Evolutionary conservation across 2,329 filamentous ascomycete genomes (phyloP).

Genomic region (Beauveria asiatica): DNA sequence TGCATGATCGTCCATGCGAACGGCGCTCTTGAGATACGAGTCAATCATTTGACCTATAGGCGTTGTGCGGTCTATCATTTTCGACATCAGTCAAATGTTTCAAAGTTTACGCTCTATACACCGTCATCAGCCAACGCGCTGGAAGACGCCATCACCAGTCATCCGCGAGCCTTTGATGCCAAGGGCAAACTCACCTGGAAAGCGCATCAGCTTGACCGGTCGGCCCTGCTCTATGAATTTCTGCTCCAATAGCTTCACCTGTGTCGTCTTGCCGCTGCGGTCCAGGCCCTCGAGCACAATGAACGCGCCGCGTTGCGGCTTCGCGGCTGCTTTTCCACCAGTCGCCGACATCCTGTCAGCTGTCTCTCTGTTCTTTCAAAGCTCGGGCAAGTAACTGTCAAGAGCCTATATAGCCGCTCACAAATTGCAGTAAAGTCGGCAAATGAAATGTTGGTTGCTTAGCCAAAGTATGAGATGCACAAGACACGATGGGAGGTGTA

Average conservation of each 20-base stretch:
- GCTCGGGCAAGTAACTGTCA: background rate
- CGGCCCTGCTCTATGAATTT: constrained; percentile 40
- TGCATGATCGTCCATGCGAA: constrained; percentile 74
- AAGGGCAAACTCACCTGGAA: constrained; percentile 39
- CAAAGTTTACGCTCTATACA: background rate
- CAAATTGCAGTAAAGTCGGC: background rate
- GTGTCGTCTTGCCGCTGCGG: constrained; percentile 85
- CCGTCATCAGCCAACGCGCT: background rate
- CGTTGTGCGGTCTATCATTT: constrained; percentile 61
- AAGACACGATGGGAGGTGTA: background rate
- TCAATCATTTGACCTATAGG: constrained; percentile 84
- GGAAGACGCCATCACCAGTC: background rate
- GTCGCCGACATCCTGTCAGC: background rate
- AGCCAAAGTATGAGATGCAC: background rate
- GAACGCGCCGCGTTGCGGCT: constrained; percentile 54
- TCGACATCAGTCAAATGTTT: background rate
- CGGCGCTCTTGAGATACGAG: constrained; percentile 63
- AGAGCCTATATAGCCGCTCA: background rate
- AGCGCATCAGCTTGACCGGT: constrained; percentile 45
- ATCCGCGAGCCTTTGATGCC: background rate
- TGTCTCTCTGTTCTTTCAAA: background rate
- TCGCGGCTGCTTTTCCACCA: background rate
- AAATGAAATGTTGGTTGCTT: background rate
- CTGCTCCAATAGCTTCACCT: constrained; percentile 62
- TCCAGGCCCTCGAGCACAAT: constrained; percentile 85